Percentiles rank a stretch among this genome's conserved stretches.
These are phyloP conservation scores for Catharanthus roseus DNA, from an alignment of 257 asterid species.

Conservation along the genomic window DNA sequence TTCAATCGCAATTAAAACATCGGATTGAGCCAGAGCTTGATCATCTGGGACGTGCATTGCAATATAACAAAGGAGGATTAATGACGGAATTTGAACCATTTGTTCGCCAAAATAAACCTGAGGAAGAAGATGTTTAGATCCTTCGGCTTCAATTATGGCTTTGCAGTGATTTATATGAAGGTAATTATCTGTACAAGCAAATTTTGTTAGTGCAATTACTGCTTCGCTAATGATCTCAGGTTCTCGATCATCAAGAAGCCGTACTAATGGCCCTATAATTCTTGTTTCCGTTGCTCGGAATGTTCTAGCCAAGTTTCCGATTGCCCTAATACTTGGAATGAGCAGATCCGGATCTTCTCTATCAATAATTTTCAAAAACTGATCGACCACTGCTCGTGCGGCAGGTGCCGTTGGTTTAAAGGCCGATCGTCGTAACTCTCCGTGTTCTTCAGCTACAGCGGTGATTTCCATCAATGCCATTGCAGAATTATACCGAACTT, in stretches of 20 bases:
- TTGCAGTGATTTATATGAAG: constrained; percentile 55
- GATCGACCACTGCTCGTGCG: constrained; percentile 65
- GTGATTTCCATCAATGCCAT: constrained; percentile 86
- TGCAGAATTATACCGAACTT: constrained; percentile 55
- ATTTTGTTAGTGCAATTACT: constrained; percentile 51
- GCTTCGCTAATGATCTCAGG: constrained; percentile 56
- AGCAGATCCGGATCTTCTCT: constrained; percentile 45
- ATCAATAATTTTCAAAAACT: constrained; percentile 45
- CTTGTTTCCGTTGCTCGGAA: constrained; percentile 72
- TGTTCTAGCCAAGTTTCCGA: constrained; percentile 66
- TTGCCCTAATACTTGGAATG: constrained; percentile 57
- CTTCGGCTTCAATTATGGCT: constrained; percentile 44
- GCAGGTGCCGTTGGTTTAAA: constrained; percentile 73
- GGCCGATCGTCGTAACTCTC: constrained; percentile 49
- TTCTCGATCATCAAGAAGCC: constrained; percentile 55
- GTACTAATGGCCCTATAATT: constrained; percentile 52
- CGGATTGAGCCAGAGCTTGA: constrained; percentile 45
- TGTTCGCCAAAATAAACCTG: constrained; percentile 58
- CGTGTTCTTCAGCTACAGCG: constrained; percentile 52
- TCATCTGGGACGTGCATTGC: constrained; percentile 70
- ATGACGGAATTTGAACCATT: constrained; percentile 57
- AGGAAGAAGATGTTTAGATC: constrained; percentile 44
- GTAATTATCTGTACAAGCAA: constrained; percentile 55
- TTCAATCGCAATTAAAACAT: constrained; percentile 45
- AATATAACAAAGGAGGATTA: constrained; percentile 49